A percentile compares a stretch with the other conserved stretches of the same genome.
Evolutionary conservation across 495 filamentous ascomycete genomes (phyloP).

Genomic region (Apiosordaria backusii): DNA sequence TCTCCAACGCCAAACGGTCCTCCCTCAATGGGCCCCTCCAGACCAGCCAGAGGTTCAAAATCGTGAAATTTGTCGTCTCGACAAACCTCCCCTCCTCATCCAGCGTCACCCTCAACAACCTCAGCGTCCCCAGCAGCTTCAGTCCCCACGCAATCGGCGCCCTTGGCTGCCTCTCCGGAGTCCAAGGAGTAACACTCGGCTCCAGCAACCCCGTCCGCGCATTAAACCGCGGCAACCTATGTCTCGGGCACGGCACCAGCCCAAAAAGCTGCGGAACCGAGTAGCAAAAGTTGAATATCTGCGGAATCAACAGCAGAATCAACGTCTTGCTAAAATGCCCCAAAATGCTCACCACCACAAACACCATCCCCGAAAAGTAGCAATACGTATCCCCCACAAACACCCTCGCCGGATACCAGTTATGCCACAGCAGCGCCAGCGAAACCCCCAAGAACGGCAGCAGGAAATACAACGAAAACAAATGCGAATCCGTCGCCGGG

Average conservation of each 20-base stretch:
- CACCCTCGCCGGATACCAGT: constrained; percentile 92
- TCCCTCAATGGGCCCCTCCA: constrained; percentile 93
- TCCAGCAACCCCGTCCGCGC: constrained; percentile 77
- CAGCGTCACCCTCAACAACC: constrained; percentile 59
- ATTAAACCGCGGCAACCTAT: constrained; percentile 87
- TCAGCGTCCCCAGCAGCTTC: constrained; percentile 59
- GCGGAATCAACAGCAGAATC: constrained; percentile 83
- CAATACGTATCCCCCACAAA: constrained; percentile 99
- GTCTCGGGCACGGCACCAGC: constrained; percentile 85
- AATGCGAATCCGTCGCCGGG: constrained; percentile 89
- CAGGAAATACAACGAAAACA: constrained; percentile 92
- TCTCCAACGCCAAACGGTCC: constrained; percentile 71
- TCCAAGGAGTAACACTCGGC: constrained; percentile 77
- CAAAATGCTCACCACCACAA: constrained; percentile 92
- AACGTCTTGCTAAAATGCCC: constrained; percentile 98
- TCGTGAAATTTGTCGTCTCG: constrained; percentile 85
- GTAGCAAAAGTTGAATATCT: constrained; percentile 95
- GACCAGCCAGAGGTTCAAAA: constrained; percentile 93
- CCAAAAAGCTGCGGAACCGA: constrained; percentile 87
- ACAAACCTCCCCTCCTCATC: constrained; percentile 66
- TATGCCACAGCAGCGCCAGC: constrained; percentile 79
- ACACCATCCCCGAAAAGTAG: constrained; percentile 99
- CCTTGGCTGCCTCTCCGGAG: constrained; percentile 59
- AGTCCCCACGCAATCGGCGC: constrained; percentile 56
- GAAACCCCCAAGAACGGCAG: constrained; percentile 93